Conservation (phyloP, 305 asterid species). For the Fraxinus greggii region DNA sequence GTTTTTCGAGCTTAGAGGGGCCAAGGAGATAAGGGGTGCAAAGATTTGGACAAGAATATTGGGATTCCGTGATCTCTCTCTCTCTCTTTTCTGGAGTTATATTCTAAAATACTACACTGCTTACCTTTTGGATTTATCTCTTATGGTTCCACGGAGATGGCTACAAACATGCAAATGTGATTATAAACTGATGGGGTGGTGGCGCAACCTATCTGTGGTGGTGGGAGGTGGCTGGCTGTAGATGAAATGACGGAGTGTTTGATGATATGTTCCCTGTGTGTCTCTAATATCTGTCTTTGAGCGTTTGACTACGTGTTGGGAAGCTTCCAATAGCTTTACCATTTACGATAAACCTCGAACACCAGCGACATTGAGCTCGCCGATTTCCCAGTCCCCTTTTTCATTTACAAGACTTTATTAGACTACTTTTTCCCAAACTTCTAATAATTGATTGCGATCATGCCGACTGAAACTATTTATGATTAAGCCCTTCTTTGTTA, state of each 20-base stretch:
- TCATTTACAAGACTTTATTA: background rate
- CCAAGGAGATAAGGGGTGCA: slow-evolving; percentile 60
- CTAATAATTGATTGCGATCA: background rate
- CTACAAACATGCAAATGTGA: background rate
- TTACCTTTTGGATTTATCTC: background rate
- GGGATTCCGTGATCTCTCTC: slow-evolving; percentile 58
- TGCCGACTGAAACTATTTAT: background rate
- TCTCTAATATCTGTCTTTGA: slow-evolving; percentile 28
- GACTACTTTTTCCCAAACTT: background rate
- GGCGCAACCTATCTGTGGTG: background rate
- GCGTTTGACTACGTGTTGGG: slow-evolving; percentile 47
- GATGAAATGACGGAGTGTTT: slow-evolving; percentile 37
- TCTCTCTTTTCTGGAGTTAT: slow-evolving; percentile 33
- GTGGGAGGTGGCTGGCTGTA: background rate
- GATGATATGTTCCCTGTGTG: slow-evolving; percentile 21
- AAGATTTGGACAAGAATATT: slow-evolving; percentile 59
- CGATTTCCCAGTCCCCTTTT: slow-evolving; percentile 22
- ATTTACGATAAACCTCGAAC: slow-evolving; percentile 44
- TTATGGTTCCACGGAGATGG: background rate
- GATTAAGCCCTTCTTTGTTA: no score
- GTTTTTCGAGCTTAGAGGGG: slow-evolving; percentile 30
- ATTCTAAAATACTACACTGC: background rate
- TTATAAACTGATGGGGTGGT: background rate
- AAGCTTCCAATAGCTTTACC: slow-evolving; percentile 40
- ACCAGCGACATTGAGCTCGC: slow-evolving; percentile 46